Conservation (phyloP, 768 basidiomycete species). For the Pleurotus citrinopileatus region DNA sequence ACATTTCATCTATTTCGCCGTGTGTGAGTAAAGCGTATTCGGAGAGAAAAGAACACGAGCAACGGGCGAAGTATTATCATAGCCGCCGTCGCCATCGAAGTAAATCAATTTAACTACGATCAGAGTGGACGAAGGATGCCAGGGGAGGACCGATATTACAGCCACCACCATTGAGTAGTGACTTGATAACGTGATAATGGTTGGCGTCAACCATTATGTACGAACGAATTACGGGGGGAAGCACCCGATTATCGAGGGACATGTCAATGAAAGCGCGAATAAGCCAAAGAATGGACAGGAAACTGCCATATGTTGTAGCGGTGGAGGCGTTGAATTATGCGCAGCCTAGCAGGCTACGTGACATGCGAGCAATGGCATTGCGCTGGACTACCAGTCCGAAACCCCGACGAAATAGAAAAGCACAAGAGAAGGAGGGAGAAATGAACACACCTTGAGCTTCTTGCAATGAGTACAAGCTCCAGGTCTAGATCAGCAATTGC, state of each 20-base stretch:
- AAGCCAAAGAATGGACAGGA: too few relatives aligned
- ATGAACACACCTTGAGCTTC: constrained; percentile 74
- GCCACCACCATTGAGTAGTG: too few relatives aligned
- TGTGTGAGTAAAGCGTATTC: constrained; percentile 11
- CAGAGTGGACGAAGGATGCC: constrained; percentile 4
- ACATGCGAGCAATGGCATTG: too few relatives aligned
- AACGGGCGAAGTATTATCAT: neutral
- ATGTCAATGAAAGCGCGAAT: too few relatives aligned
- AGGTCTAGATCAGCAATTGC: constrained; percentile 41
- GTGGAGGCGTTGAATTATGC: too few relatives aligned
- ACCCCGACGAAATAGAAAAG: constrained; percentile 12
- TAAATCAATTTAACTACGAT: constrained; percentile 8
- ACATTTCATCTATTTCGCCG: constrained; percentile 71
- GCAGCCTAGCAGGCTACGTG: too few relatives aligned
- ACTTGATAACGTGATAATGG: too few relatives aligned
- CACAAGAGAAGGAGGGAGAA: constrained; percentile 12
- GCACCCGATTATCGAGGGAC: too few relatives aligned
- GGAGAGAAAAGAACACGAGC: neutral
- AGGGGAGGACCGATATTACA: too few relatives aligned
- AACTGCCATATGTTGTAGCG: too few relatives aligned
- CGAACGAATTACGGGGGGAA: too few relatives aligned
- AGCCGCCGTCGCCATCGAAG: constrained; percentile 3
- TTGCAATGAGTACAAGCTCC: constrained; percentile 88
- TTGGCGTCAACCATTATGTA: too few relatives aligned
- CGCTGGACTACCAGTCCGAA: constrained; percentile 15